Evolutionary conservation across 768 basidiomycete species (phyloP).

Genomic region (Butyriboletus loyo): DNA sequence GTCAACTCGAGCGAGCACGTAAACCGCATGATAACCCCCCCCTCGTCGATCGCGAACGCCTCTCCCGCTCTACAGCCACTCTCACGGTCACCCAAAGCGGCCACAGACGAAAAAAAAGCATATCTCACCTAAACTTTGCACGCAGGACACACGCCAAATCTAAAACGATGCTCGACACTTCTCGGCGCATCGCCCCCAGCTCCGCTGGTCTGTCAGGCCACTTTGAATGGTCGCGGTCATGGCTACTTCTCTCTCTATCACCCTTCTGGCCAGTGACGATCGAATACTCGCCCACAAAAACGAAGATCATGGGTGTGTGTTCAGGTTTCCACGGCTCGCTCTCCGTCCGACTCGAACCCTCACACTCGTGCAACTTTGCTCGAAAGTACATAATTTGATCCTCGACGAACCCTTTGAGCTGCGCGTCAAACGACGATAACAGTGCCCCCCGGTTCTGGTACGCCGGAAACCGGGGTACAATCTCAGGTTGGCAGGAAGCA

Average conservation of each 20-base stretch:
- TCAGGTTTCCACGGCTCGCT: neutral
- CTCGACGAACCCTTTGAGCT: conserved; percentile 22
- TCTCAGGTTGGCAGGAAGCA: neutral
- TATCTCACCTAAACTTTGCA: conserved; percentile 20
- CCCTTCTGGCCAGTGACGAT: conserved; percentile 13
- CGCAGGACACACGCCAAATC: conserved; percentile 12
- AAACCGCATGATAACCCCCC: conserved; percentile 23
- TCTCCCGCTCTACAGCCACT: conserved; percentile 11
- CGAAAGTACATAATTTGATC: conserved; percentile 23
- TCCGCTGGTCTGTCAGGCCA: neutral
- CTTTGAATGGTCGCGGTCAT: neutral
- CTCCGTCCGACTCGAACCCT: neutral
- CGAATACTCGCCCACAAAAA: conserved; percentile 28
- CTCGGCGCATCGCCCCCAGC: conserved; percentile 16
- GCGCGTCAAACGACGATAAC: conserved; percentile 12
- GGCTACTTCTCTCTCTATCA: neutral
- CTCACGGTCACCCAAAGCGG: neutral
- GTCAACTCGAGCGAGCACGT: conserved; percentile 24
- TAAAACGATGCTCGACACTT: conserved; percentile 14
- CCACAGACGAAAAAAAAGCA: neutral
- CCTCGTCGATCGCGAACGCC: conserved; percentile 19
- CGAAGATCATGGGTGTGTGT: conserved; percentile 10
- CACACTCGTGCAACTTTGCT: conserved; percentile 8
- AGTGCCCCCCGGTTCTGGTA: conserved; percentile 21
- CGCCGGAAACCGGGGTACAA: conserved; percentile 10